Conservation (phyloP, 305 asterid species). For the Rubia tinctorum region DNA sequence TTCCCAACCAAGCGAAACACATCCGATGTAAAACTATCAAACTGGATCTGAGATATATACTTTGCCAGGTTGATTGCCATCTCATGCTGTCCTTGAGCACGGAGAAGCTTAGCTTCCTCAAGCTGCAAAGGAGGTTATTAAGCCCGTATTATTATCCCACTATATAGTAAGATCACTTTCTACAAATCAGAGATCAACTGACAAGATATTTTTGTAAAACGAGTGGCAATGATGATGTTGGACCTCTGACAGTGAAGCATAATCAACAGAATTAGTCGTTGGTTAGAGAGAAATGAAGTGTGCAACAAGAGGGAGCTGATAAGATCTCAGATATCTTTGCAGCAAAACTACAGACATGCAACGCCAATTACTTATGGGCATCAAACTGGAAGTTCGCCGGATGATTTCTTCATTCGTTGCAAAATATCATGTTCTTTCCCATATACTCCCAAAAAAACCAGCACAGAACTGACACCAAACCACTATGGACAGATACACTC, state of each 20-base stretch:
- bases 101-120: conserved; percentile 96
- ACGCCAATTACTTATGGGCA: neutral
- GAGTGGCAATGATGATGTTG: neutral
- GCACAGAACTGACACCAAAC: neutral
- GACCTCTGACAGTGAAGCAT: neutral
- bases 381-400: neutral
- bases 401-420: neutral
- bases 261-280: neutral
- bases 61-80: conserved; percentile 94
- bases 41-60: conserved; percentile 64
- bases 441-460: neutral
- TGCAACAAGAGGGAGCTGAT: neutral
- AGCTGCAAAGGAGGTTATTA: conserved; percentile 47
- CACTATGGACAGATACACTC: neutral
- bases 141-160: neutral
- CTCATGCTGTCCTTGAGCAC: conserved; percentile 97
- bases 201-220: neutral
- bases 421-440: neutral
- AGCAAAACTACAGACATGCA: neutral
- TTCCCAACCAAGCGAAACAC: conserved; percentile 92
- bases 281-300: neutral
- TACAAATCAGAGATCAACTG: neutral
- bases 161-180: neutral
- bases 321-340: neutral
- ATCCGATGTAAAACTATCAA: conserved; percentile 64